Base-by-base conservation (phyloP, 2,329 filamentous ascomycete species). In the Raffaelea albimanens region DNA sequence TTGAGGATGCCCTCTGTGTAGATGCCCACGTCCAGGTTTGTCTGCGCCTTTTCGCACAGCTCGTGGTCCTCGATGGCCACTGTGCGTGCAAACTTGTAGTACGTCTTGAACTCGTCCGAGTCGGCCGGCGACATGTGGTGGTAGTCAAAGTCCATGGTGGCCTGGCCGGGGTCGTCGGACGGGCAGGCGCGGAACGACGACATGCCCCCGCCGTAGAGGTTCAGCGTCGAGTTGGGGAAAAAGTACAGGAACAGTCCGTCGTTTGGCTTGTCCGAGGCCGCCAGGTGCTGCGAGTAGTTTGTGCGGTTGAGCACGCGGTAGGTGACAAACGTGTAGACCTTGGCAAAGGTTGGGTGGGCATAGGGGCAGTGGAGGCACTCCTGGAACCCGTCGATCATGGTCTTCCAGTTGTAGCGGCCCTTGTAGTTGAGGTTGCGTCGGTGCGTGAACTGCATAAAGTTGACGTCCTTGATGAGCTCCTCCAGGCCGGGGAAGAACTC, bases 331-430 rank as follows among this genome's bases (percentile, higher is more conserved):
- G 25, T n/a, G 25, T 48, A 48, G 2, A 45, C 18, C 38, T 45
- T 45, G 42, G 47, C 18, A 22, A 48, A 48, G 18, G 16, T 22
- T 16, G 47, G 47, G 29, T 48, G 47, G 1, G 47, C 42, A 38
- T 44, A 48, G 8, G 47, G 47, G 10, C 47, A 48, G 43, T 48
- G 47, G 3, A 48, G 39, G 18, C 47, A 48, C 36, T 48, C 47
- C 31, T 48, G 47, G 38, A 25, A 48, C 19, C 47, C 47, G 31
- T 48, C 47, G 18, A 48, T 45, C 38, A 48, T 40, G 3, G 47
- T 45, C 47, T 48, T 48, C 47, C 47, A 48, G 47, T 48, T 48
- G 21, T 48, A 48, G 25, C 39, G 38, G 25, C 47, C 47, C 19
- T 16, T n/a, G 31, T 48, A 48, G 11, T 31, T 13, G 36, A 48